Conservation (phyloP, 2,329 filamentous ascomycete species). For the Xylaria sp. region DNA sequence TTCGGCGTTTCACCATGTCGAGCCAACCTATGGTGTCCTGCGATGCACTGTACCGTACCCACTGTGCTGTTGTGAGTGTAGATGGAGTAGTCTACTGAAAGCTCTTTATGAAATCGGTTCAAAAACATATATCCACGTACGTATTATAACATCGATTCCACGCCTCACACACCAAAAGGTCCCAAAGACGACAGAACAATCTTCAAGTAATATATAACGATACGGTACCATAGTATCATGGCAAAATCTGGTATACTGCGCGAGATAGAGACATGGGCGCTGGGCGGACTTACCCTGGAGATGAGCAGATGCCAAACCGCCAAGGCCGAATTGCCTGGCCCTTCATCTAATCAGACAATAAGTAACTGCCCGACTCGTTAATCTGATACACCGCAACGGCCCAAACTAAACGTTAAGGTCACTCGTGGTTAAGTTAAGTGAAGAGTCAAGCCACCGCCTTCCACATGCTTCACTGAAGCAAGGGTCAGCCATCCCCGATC, state of each 20-base stretch:
- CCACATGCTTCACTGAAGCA: neutral
- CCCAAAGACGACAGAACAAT: neutral
- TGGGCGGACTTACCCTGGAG: constrained; percentile 10
- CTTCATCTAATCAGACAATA: neutral
- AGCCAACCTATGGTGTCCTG: no score
- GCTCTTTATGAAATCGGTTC: no score
- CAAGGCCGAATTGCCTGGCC: neutral
- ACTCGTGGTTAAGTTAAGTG: neutral
- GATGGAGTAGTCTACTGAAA: no score
- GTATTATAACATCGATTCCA: no score
- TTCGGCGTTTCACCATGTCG: no score
- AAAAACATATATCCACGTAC: no score
- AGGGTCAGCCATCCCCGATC: neutral
- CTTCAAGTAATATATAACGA: no score
- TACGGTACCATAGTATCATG: neutral
- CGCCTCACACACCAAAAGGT: no score
- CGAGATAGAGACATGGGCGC: neutral
- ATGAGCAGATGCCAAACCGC: neutral
- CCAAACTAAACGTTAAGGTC: neutral
- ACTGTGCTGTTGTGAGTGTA: no score
- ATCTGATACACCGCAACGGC: neutral
- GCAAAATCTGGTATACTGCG: neutral
- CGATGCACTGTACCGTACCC: no score
- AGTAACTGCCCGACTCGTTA: neutral
- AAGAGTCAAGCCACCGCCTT: neutral